Percentiles rank a stretch among this genome's conserved stretches.
These are phyloP conservation scores for Mucuna pruriens DNA, from an alignment of 306 rosid species.

Conservation along the genomic window DNA sequence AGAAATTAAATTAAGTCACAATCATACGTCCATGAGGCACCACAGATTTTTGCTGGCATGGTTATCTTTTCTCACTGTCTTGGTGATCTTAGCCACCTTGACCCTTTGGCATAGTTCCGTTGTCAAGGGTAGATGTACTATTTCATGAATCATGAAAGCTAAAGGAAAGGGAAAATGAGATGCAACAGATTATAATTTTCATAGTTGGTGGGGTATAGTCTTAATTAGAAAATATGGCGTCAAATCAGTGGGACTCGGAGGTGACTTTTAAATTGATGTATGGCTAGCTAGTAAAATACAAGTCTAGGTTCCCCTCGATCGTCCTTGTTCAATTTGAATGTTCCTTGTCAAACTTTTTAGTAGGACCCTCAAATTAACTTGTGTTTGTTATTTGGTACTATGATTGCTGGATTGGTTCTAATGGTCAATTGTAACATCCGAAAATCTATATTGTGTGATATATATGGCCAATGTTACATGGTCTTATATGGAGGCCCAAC, in stretches of 20 bases:
- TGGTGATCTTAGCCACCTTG: neutral
- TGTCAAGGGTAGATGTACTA: slow-evolving; percentile 11
- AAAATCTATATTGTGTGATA: neutral
- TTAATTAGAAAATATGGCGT: slow-evolving; percentile 10
- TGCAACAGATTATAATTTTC: slow-evolving; percentile 34
- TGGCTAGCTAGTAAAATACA: neutral
- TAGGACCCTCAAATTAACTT: slow-evolving; percentile 33
- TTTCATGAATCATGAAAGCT: slow-evolving; percentile 38
- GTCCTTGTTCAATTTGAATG: neutral
- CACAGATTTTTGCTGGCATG: neutral
- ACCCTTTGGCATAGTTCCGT: slow-evolving; percentile 17
- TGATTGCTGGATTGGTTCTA: slow-evolving; percentile 21
- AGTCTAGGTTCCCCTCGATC: neutral
- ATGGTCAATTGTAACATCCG: slow-evolving; percentile 23
- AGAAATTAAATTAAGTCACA: neutral
- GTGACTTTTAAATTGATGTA: slow-evolving; percentile 20
- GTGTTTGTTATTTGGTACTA: slow-evolving; percentile 24
- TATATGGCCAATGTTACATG: neutral
- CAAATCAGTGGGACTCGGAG: slow-evolving; percentile 23
- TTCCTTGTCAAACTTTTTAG: slow-evolving; percentile 28
- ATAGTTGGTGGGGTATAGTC: slow-evolving; percentile 26
- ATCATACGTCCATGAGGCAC: neutral
- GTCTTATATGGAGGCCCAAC: neutral
- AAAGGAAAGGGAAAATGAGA: slow-evolving; percentile 32
- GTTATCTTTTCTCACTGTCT: neutral